phyloP scores from a whole-genome alignment of 148 eudicot species.

The Selenicereus undatus region DNA sequence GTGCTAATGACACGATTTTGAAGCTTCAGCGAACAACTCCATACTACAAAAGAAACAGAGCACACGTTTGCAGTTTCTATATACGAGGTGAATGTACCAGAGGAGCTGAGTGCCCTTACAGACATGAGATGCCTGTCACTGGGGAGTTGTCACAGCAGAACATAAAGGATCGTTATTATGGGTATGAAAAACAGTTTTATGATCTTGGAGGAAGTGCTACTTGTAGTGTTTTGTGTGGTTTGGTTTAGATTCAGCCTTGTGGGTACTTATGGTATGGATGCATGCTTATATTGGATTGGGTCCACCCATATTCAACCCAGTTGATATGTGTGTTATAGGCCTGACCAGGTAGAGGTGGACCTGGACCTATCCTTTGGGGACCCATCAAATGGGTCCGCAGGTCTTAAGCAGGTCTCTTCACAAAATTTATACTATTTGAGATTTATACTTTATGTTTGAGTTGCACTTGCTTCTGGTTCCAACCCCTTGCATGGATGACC shows the following conservation, averaged over 20 bases:
- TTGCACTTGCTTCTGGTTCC: neutral
- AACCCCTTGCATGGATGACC: neutral
- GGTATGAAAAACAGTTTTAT: slow-evolving; percentile 42
- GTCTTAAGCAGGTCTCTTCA: neutral
- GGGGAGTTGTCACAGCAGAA: slow-evolving; percentile 96
- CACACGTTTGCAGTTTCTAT: slow-evolving; percentile 93
- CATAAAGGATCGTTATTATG: slow-evolving; percentile 95
- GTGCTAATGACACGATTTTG: slow-evolving; percentile 77
- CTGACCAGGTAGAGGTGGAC: neutral
- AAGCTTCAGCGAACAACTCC: slow-evolving; percentile 97
- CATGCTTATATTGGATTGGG: neutral
- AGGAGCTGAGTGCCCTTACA: slow-evolving; percentile 97
- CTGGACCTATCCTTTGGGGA: neutral
- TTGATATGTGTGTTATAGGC: neutral
- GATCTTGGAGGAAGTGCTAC: neutral
- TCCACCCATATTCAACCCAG: neutral
- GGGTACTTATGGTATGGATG: neutral
- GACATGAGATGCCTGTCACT: slow-evolving; percentile 97
- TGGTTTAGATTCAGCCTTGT: neutral
- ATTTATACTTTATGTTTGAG: neutral
- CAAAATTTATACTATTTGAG: neutral
- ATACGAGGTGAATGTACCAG: slow-evolving; percentile 94
- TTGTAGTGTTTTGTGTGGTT: neutral
- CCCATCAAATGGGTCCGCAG: neutral
- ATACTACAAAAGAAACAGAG: slow-evolving; percentile 95